Conservation (phyloP, 176 grass and related monocot species). For the Phoenix roebelenii region DNA sequence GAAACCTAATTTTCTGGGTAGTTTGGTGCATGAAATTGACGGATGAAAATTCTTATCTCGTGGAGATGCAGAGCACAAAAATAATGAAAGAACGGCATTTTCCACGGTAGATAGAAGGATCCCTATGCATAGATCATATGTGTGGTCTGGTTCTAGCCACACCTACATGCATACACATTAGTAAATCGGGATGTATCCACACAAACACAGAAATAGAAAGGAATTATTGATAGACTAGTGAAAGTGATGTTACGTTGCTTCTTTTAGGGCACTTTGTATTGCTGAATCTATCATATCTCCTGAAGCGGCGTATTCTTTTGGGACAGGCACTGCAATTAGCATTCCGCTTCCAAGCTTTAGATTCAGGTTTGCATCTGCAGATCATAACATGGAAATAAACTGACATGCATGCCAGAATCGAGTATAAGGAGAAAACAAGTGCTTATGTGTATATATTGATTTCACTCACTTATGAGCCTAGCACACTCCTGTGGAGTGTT, state of each 20-base stretch:
- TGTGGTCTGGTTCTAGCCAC: too few relatives aligned
- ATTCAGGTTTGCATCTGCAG: constrained; percentile 64
- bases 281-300: constrained; percentile 75
- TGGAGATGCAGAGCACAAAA: too few relatives aligned
- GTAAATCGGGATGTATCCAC: background rate
- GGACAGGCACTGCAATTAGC: constrained; percentile 80
- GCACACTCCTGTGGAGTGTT: constrained; percentile 82
- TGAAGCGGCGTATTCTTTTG: constrained; percentile 56
- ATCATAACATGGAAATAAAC: constrained; percentile 2
- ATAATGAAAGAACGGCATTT: too few relatives aligned
- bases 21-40: too few relatives aligned
- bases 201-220: background rate
- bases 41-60: too few relatives aligned
- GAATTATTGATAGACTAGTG: background rate
- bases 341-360: constrained; percentile 65
- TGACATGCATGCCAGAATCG: background rate
- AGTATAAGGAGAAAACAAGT: background rate
- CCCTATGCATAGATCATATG: too few relatives aligned
- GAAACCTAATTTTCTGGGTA: too few relatives aligned
- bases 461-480: constrained; percentile 58
- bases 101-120: too few relatives aligned
- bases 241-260: constrained; percentile 51
- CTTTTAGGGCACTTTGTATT: constrained; percentile 76
- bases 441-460: background rate
- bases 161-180: too few relatives aligned